Base-by-base conservation (phyloP, 441 rosid genomes). In the Populus hybrid region DNA sequence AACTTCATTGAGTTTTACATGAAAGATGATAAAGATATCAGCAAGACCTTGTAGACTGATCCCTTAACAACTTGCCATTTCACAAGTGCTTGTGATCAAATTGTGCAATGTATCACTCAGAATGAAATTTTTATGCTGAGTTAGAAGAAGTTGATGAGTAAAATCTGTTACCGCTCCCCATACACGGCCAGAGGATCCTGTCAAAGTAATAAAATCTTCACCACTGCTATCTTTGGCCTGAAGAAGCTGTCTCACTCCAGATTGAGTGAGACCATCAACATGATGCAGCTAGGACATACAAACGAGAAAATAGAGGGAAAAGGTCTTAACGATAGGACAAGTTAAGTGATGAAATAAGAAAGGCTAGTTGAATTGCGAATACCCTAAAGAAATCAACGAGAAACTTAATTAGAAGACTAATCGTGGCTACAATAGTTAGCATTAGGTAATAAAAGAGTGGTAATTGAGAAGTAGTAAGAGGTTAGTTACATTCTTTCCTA, bases 131-230 rank as follows among this genome's bases (percentile, higher is more conserved):
- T 65, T 66, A 12, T 32, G 21, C 67, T 50, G 30, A 46, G n/a
- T 26, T 67, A 36, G 36, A 64, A 40, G 23, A 24, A 50, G 50
- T 57, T 24, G 24, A 34, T 72, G 73, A 65, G 79, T 72, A 78
- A 73, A 83, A 79, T 73, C 75, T 73, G 91, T 91, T 89, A 95
- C 98, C 81, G 79, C 93, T 81, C 98, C 99, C 98, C 91, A 91
- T 64, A 80, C 81, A 42, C 67, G 70, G n/a, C 99, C 99, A 23
- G 98, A 94, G 82, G 73, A 70, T 54, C 98, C 99, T 3, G 69
- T 89, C 88, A 93, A 83, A 75, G 81, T 79, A 78, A 90, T 78
- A 77, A 81, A 78, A 79, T 88, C 83, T 78, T 85, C 79, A 78
- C 80, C 71, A 74, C 67, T 73, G 73, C 83, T 88, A 84, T 81